phyloP scores from a whole-genome alignment of 306 rosid species.

The Canavalia ensiformis region DNA sequence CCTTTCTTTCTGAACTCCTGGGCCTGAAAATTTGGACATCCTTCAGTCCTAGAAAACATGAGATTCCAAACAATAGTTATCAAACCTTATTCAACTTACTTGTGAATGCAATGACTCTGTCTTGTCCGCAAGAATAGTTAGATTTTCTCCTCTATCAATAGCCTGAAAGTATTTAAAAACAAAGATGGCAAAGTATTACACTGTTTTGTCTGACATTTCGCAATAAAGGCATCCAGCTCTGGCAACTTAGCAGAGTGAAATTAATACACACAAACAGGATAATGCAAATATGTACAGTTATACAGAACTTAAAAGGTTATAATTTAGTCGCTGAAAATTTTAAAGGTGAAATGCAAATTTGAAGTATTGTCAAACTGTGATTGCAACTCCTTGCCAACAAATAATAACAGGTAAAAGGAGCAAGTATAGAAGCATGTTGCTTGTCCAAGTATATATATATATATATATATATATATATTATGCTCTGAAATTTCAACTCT shows the following conservation, averaged over 20 bases:
- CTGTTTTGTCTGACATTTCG: neutral
- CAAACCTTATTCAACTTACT: slow-evolving; percentile 54
- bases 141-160: slow-evolving; percentile 84
- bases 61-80: slow-evolving; percentile 12
- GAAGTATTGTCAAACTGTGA: slow-evolving; percentile 12
- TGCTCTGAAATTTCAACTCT: slow-evolving; percentile 6
- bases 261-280: slow-evolving; percentile 8
- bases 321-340: slow-evolving; percentile 5
- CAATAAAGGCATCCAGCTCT: slow-evolving; percentile 17
- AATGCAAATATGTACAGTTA: neutral
- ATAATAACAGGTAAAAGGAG: neutral
- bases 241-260: slow-evolving; percentile 31
- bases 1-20: slow-evolving; percentile 73
- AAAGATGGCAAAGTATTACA: slow-evolving; percentile 19
- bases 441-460: neutral
- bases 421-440: slow-evolving; percentile 2
- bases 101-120: slow-evolving; percentile 81
- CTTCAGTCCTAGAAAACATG: slow-evolving; percentile 40
- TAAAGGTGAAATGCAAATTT: neutral
- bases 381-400: neutral
- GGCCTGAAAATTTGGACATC: slow-evolving; percentile 67
- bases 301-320: neutral
- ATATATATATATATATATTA: neutral
- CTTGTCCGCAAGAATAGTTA: slow-evolving; percentile 79
- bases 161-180: slow-evolving; percentile 60